Conservation (phyloP, 192 early-diverging fungal genomes). For the Linnemannia hyalina region DNA sequence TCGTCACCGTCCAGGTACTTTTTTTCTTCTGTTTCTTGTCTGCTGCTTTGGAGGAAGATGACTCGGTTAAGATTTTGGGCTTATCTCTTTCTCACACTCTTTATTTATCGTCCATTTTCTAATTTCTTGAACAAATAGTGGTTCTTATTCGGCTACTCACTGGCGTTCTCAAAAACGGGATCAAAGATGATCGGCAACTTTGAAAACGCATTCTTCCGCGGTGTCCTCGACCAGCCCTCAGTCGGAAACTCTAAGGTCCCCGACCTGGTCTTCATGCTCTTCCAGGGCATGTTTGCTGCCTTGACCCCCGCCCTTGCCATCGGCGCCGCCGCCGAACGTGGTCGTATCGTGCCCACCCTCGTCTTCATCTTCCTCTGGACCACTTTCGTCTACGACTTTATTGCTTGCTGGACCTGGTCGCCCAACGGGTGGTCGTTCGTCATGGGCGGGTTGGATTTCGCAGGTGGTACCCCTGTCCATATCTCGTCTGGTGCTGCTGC, state of each 20-base stretch:
- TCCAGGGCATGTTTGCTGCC: constrained; percentile 94
- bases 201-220: constrained; percentile 76
- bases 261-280: constrained; percentile 82
- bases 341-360: constrained; percentile 86
- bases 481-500: constrained; percentile 91
- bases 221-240: constrained; percentile 61
- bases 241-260: constrained; percentile 77
- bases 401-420: constrained; percentile 96
- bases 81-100: constrained; percentile 10
- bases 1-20: constrained; percentile 84
- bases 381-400: constrained; percentile 93
- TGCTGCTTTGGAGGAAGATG: too few species aligned
- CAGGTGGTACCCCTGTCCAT: constrained; percentile 97
- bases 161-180: constrained; percentile 85
- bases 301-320: constrained; percentile 93
- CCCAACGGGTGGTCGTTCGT: constrained; percentile 86
- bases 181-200: constrained; percentile 86
- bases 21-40: neutral
- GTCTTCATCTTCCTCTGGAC: constrained; percentile 95
- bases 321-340: constrained; percentile 91
- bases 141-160: constrained; percentile 91
- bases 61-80: neutral
- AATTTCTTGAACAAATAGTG: constrained; percentile 65
- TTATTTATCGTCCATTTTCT: neutral
- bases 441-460: constrained; percentile 92